Conservation (phyloP, 768 basidiomycete genomes). For the Dioszegia aurantiaca region DNA sequence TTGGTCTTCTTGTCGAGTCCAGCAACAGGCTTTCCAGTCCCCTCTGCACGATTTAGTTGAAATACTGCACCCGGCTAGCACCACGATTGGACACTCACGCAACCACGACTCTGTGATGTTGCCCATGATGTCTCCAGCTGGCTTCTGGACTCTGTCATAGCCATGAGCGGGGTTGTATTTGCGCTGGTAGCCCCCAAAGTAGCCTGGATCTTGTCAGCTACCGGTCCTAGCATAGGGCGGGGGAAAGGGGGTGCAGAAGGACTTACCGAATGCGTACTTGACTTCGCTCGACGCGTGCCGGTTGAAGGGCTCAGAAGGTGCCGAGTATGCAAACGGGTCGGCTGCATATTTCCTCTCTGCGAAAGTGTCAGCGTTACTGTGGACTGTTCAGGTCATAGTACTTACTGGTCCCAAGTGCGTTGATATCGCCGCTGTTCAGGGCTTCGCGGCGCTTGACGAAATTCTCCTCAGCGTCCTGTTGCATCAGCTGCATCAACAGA, state of each 20-base stretch:
- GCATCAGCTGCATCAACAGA: background rate
- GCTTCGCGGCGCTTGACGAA: conserved; percentile 36
- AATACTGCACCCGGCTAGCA: background rate
- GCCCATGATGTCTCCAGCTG: background rate
- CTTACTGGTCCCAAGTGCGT: conserved; percentile 36
- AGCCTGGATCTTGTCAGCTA: conserved; percentile 20
- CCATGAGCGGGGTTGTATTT: conserved; percentile 21
- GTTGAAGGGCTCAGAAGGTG: conserved; percentile 27
- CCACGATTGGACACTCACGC: background rate
- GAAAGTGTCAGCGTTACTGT: background rate
- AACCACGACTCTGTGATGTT: background rate
- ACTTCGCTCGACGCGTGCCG: conserved; percentile 25
- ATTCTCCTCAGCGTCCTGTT: conserved; percentile 29
- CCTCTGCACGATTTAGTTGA: background rate
- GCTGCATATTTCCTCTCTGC: conserved; percentile 32
- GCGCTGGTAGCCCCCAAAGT: conserved; percentile 28
- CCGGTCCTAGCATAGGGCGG: background rate
- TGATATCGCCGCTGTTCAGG: conserved; percentile 30
- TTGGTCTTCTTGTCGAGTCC: background rate
- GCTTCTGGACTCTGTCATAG: background rate
- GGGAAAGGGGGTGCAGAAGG: background rate
- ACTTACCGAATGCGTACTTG: conserved; percentile 43
- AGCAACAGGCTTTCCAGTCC: conserved; percentile 1
- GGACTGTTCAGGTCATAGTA: background rate
- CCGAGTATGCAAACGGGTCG: conserved; percentile 37